These are phyloP conservation scores for Globisporangium perplexum DNA, from an alignment of 352 stramenopile species.

Conservation along the genomic window DNA sequence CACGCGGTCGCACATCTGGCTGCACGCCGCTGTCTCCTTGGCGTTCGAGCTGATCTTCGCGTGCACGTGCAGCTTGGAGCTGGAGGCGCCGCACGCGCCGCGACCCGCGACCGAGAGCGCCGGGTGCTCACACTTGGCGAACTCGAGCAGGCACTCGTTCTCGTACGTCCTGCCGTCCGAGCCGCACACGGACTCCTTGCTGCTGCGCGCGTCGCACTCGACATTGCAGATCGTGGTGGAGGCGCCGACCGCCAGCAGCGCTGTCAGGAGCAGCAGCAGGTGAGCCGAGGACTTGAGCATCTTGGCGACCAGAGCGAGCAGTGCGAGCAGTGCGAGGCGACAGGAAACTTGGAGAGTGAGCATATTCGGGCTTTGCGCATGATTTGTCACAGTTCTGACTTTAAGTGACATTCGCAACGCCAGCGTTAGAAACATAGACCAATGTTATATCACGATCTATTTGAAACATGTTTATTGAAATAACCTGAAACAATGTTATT, in stretches of 20 bases:
- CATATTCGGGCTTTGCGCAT: no score
- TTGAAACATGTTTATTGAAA: no score
- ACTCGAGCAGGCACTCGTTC: conserved; percentile 16
- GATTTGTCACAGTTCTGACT: no score
- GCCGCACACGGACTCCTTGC: conserved; percentile 12
- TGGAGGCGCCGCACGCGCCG: conserved; percentile 1
- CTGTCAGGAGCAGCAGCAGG: conserved; percentile 4
- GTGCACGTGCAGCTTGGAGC: conserved; percentile 4
- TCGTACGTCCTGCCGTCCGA: conserved; percentile 13
- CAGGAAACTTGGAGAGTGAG: no score
- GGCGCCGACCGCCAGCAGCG: background rate
- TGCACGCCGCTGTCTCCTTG: conserved; percentile 3
- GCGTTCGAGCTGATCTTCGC: conserved; percentile 7
- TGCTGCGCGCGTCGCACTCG: conserved; percentile 16
- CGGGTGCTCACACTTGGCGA: conserved; percentile 14
- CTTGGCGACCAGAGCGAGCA: no score
- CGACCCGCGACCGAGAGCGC: conserved; percentile 2
- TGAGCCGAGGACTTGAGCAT: conserved; percentile 1
- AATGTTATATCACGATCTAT: no score
- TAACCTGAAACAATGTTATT: no score
- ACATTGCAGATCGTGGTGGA: conserved; percentile 7
- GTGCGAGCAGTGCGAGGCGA: no score
- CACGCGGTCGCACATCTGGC: conserved; percentile 10
- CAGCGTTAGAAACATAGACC: no score
- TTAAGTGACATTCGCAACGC: no score